Conservation (phyloP, 345 rosid genomes). For the Eucalyptus cloeziana region DNA sequence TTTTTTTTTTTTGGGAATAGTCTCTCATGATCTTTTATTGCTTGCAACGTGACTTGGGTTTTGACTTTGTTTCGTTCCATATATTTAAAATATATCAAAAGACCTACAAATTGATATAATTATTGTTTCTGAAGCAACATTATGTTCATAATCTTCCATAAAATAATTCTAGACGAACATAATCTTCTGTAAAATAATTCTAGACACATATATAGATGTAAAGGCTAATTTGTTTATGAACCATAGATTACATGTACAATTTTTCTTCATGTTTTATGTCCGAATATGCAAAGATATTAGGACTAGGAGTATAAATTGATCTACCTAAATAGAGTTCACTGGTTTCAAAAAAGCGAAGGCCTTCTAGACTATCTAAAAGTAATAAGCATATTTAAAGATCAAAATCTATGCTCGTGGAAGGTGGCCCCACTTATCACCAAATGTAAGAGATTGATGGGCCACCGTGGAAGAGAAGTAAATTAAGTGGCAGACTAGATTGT, state of each 20-base stretch:
- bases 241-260: background rate
- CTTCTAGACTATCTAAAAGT: no score
- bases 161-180: no score
- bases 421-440: no score
- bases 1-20: background rate
- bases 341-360: no score
- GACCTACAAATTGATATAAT: background rate
- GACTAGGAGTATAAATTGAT: background rate
- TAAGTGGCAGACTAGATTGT: rapidly evolving
- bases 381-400: no score
- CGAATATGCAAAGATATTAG: rapidly evolving
- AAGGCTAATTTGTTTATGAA: background rate
- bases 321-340: background rate
- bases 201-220: background rate
- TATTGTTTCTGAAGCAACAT: background rate
- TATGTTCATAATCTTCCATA: background rate
- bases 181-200: background rate
- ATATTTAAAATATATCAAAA: background rate
- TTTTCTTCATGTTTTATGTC: background rate
- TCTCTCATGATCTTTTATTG: background rate
- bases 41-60: background rate
- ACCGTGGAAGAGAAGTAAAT: no score
- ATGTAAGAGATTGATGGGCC: background rate
- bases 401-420: no score
- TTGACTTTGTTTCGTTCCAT: rapidly evolving